These are phyloP conservation scores for Rhodotorula kratochvilovae DNA, from an alignment of 768 basidiomycete genomes.

Conservation along the genomic window DNA sequence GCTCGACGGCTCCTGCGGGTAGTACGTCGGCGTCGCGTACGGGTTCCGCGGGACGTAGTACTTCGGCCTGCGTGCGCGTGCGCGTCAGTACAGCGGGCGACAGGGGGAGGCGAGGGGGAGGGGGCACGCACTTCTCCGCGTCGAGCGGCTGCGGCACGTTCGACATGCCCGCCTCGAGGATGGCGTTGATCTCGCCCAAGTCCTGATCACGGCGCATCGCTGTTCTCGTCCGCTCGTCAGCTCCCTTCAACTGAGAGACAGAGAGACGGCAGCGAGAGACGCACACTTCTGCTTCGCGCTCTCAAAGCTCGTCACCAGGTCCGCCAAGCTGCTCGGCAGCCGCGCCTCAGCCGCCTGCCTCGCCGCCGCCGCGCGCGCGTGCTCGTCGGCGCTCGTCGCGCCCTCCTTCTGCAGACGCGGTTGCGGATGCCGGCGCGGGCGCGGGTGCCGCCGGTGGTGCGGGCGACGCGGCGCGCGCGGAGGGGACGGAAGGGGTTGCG, in stretches of 20 bases:
- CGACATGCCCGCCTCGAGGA: slow-evolving; percentile 84
- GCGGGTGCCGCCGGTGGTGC: not conserved
- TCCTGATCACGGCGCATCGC: slow-evolving; percentile 54
- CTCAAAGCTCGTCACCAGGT: slow-evolving; percentile 90
- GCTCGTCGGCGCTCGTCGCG: not conserved
- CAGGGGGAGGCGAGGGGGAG: too few species aligned
- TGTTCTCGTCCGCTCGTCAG: slow-evolving; percentile 5
- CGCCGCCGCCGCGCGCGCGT: not conserved
- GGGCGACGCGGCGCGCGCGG: not conserved
- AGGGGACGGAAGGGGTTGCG: not conserved
- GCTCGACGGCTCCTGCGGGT: slow-evolving; percentile 81
- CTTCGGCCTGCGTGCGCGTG: slow-evolving; percentile 63
- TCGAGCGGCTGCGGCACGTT: slow-evolving; percentile 88
- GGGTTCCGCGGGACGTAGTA: slow-evolving; percentile 94
- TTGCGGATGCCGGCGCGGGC: not conserved
- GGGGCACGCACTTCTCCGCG: slow-evolving; percentile 71
- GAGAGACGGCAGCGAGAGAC: not conserved
- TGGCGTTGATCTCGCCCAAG: slow-evolving; percentile 81
- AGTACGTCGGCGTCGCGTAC: slow-evolving; percentile 83
- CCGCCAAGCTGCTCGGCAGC: slow-evolving; percentile 73
- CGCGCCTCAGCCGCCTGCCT: slow-evolving; percentile 49
- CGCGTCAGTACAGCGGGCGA: slow-evolving; percentile 3
- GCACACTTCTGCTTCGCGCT: slow-evolving; percentile 91
- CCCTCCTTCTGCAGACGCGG: not conserved
- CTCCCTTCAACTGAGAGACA: accelerated